Conservation (phyloP, 2,329 filamentous ascomycete species). For the Fusarium coicis region DNA sequence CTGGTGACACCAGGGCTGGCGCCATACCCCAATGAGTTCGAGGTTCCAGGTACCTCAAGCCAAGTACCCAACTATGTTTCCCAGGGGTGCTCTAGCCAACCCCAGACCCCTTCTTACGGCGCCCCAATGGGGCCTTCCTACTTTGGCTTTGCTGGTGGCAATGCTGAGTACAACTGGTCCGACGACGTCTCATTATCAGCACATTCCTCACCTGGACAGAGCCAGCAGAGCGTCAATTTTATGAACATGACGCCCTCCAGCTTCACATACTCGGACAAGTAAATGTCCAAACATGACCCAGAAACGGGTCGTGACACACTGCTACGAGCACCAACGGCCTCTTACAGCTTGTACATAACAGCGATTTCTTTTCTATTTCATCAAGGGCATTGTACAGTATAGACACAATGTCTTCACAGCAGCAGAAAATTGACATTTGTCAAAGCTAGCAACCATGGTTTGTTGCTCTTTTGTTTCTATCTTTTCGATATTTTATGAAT, state of each 20-base stretch:
- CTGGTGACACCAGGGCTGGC: conserved; percentile 60
- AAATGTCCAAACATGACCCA: neutral
- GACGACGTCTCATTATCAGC: conserved; percentile 54
- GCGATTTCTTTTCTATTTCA: conserved; percentile 14
- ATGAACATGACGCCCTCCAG: conserved; percentile 50
- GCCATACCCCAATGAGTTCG: conserved; percentile 59
- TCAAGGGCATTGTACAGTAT: conserved; percentile 38
- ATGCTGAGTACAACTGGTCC: conserved; percentile 64
- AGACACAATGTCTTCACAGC: conserved; percentile 10
- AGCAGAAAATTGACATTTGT: conserved; percentile 12
- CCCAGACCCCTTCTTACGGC: conserved; percentile 60
- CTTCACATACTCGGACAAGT: conserved; percentile 43
- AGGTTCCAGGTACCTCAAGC: conserved; percentile 54
- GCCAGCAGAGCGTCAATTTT: conserved; percentile 47
- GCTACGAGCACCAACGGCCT: conserved; percentile 8
- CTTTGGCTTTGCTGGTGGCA: conserved; percentile 51
- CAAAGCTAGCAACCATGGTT: conserved; percentile 21
- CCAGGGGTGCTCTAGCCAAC: conserved; percentile 55
- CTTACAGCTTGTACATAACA: conserved; percentile 27
- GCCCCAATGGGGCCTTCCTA: conserved; percentile 57
- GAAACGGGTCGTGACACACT: neutral
- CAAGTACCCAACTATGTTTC: conserved; percentile 58
- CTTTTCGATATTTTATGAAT: conserved; percentile 33
- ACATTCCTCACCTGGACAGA: conserved; percentile 49
- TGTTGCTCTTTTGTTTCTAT: conserved; percentile 24